Conservation (phyloP, 2,329 filamentous ascomycete genomes). For the Cercospora janseana region DNA sequence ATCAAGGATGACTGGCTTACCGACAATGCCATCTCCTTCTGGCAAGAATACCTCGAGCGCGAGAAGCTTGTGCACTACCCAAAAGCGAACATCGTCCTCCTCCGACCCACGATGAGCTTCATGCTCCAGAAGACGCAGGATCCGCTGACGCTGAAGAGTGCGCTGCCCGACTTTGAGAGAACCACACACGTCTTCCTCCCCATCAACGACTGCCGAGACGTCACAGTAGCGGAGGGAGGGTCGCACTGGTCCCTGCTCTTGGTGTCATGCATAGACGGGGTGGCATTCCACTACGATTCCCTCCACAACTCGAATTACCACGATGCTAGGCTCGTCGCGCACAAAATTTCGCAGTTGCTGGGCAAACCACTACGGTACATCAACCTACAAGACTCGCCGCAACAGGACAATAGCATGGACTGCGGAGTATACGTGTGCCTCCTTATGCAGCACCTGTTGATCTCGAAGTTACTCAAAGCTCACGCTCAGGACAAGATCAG, state of each 20-base stretch:
- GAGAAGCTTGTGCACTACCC: constrained; percentile 80
- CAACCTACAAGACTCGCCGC: constrained; percentile 78
- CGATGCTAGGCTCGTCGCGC: constrained; percentile 68
- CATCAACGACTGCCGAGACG: constrained; percentile 82
- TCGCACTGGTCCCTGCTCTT: constrained; percentile 93
- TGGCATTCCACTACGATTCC: constrained; percentile 96
- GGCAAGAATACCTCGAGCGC: constrained; percentile 94
- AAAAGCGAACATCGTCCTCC: constrained; percentile 80
- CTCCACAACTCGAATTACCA: constrained; percentile 71
- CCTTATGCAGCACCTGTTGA: constrained; percentile 87
- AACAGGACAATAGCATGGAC: constrained; percentile 89
- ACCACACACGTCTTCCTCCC: constrained; percentile 94
- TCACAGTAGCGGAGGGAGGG: constrained; percentile 77
- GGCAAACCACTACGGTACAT: constrained; percentile 69
- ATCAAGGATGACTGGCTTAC: constrained; percentile 94
- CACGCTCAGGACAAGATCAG: constrained; percentile 82
- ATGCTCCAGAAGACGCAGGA: constrained; percentile 75
- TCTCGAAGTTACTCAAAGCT: constrained; percentile 76
- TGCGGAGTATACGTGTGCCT: constrained; percentile 96
- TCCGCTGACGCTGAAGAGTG: constrained; percentile 57
- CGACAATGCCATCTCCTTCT: constrained; percentile 96
- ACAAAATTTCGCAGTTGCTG: constrained; percentile 68
- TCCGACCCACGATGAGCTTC: constrained; percentile 90
- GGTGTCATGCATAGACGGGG: constrained; percentile 80
- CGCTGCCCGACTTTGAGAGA: constrained; percentile 74